Percentiles rank a stretch among this genome's conserved stretches.
These are phyloP conservation scores for Bruguiera hainesii DNA, from an alignment of 441 rosid genomes.

Conservation along the genomic window DNA sequence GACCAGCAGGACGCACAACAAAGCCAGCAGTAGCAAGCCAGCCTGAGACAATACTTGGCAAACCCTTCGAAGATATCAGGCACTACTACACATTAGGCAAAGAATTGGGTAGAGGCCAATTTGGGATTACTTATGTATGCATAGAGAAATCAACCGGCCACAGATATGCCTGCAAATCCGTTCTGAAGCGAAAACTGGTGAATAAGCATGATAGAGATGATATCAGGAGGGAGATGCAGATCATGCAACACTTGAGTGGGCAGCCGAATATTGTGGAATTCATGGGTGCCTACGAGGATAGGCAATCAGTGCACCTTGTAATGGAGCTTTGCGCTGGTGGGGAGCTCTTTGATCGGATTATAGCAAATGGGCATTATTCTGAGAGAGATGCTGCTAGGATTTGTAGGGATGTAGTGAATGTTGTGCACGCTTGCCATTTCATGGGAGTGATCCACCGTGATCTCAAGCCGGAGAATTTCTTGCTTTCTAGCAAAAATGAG, in stretches of 20 bases:
- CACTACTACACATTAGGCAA: conserved; percentile 53
- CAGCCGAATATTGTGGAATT: conserved; percentile 86
- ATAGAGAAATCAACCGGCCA: conserved; percentile 70
- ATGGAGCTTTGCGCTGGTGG: conserved; percentile 99
- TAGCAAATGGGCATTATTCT: conserved; percentile 72
- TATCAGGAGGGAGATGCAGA: conserved; percentile 73
- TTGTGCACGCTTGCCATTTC: conserved; percentile 86
- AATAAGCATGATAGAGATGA: conserved; percentile 70
- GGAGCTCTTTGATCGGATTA: conserved; percentile 86
- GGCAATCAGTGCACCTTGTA: conserved; percentile 78
- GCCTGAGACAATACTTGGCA: conserved; percentile 57
- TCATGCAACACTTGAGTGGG: conserved; percentile 89
- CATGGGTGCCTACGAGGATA: conserved; percentile 81
- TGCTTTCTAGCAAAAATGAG: conserved; percentile 64
- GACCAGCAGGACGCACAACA: conserved; percentile 20
- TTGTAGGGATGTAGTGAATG: conserved; percentile 64
- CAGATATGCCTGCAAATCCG: conserved; percentile 80
- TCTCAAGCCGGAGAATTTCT: conserved; percentile 93
- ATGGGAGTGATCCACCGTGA: conserved; percentile 95
- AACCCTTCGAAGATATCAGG: conserved; percentile 72
- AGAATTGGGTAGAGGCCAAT: conserved; percentile 90
- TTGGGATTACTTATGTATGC: conserved; percentile 84
- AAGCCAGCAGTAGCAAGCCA: conserved; percentile 20
- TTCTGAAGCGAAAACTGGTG: conserved; percentile 71
- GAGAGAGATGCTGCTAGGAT: conserved; percentile 88